Evolutionary conservation across 768 basidiomycete genomes (phyloP), one percentile per base, ranked within the genome.

Genomic region (Galerina marginata): DNA sequence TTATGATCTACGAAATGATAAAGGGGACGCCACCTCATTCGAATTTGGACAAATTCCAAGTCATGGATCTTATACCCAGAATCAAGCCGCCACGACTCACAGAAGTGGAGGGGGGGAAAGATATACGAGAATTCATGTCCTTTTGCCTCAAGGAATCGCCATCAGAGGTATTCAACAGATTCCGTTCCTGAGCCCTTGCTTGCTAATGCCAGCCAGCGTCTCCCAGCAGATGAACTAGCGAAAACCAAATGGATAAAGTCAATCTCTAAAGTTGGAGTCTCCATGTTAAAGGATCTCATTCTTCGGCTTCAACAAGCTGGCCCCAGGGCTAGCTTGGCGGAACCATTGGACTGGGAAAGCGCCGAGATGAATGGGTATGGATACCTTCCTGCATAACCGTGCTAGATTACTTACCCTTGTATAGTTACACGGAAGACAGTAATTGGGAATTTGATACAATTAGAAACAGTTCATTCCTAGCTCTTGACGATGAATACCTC

Each of bases 1-100:
- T 99, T 71, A 91, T 96, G 76, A 83, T 96, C 16, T 95, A 93
- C 68, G 97, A 99, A 74, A 96, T 98, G 89, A 87, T 90, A 66
- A 95, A 93, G 70, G 97, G 97, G n/a, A 88, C 88, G 60, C 97
- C 96, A 14, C 97, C 97, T 3, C 91, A 98, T 75, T 86, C 92
- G 12, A 90, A 95, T 69, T 78, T 96, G 69, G 93, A 93, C 67
- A 89, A 89, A 50, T 85, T 91, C 72, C 86, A 84, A 61, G 95
- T 95, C 33, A 91, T 99, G 78, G 90, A 93, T 68, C 81, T 97
- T 62, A 95, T 99, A 52, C 89, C 94, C 46, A 88, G 88, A 65
- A 84, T 88, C 56, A 88, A 91, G 64, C 94, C 96, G 2, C 94
- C 96, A 0, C 81, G 87, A 20, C 75, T 98, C 29, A 79, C 81